Base-by-base conservation (phyloP, 2,329 filamentous ascomycete species). In the Beauveria caledonica region DNA sequence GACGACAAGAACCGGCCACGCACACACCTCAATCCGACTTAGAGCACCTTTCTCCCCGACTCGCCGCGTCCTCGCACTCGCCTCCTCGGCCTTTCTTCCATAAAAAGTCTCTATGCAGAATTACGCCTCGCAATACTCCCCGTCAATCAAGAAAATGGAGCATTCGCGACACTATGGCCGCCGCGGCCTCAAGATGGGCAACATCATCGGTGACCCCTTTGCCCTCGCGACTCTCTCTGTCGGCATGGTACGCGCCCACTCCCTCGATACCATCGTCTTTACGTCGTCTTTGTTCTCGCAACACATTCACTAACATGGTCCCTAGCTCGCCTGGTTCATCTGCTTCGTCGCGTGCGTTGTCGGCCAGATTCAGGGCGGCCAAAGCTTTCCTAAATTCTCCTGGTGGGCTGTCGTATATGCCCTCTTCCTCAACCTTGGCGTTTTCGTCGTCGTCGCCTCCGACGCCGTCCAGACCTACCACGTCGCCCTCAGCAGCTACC, bases 171-270 rank as follows among this genome's bases (percentile, higher is more conserved):
- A 69, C 66, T 83, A 86, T 70, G 78, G 78, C 66, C 75, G 76
- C 58, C 74, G 80, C 70, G 79, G 82, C 70, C 87, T 96, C 74
- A 88, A 84, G 74, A 75, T 92, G 74, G 89, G 89, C 72, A 95
- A 97, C 76, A 92, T 99, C 68, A 82, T 97, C 63, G 94, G 94
- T 68, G 93, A 99, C 76, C 94, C 94, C 6, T 97, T 99, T 75
- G 92, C 93, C 62, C 83, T 99, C 63, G 92, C 92, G 60, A 97
- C 94, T 40, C 85, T 96, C 65, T 97, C 93, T 61, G 97, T 97
- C 73, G 85, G 89, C 64, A 81, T 90, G 71, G 93, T 97, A 85
- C 74, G 91, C 83, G 36, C 46, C 3, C 36, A 36, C 4, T 13
- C 49, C 57, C 55, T 19, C 49, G 7, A 29, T 29, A 9, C 4